Percentiles rank a stretch among this genome's conserved stretches.
phyloP scores from a whole-genome alignment of 2,329 filamentous ascomycete genomes.

The Fusarium sp. region DNA sequence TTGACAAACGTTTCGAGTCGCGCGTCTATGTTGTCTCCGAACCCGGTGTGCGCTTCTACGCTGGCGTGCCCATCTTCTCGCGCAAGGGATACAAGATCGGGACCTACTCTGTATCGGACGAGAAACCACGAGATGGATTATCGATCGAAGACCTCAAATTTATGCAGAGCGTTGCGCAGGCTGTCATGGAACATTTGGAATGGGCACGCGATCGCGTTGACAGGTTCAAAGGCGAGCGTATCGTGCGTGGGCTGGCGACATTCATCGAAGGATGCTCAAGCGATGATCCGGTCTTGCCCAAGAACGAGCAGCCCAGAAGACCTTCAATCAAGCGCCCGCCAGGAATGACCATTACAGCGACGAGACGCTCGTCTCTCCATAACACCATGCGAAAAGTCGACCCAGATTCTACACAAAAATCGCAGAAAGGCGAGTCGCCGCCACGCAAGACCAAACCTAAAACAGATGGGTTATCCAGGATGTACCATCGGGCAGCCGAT shows the following conservation, averaged over 20 bases:
- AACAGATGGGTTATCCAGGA: constrained; percentile 42
- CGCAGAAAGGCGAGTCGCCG: constrained; percentile 1
- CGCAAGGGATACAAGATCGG: constrained; percentile 70
- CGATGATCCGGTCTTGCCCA: constrained; percentile 33
- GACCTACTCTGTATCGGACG: constrained; percentile 72
- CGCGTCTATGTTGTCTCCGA: constrained; percentile 54
- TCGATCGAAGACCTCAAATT: constrained; percentile 65
- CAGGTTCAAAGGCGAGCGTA: constrained; percentile 67
- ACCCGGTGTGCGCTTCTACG: constrained; percentile 56
- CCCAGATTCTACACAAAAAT: constrained; percentile 3
- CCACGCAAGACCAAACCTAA: constrained; percentile 22
- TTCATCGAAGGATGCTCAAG: constrained; percentile 67
- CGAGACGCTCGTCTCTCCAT: constrained; percentile 28
- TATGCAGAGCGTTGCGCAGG: constrained; percentile 69
- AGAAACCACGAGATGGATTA: constrained; percentile 67
- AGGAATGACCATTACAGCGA: constrained; percentile 35
- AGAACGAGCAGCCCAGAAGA: constrained; percentile 11
- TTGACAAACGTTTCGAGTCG: constrained; percentile 53
- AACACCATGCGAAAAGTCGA: constrained; percentile 27
- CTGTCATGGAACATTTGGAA: constrained; percentile 74
- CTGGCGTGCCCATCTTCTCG: constrained; percentile 71
- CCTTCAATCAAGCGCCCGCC: constrained; percentile 38
- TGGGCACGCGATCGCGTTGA: constrained; percentile 67
- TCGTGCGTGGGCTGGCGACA: constrained; percentile 67
- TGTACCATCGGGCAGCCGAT: constrained; percentile 51